These are phyloP conservation scores for Penicillium polonicum DNA, from an alignment of 2,329 filamentous ascomycete species.

Conservation along the genomic window DNA sequence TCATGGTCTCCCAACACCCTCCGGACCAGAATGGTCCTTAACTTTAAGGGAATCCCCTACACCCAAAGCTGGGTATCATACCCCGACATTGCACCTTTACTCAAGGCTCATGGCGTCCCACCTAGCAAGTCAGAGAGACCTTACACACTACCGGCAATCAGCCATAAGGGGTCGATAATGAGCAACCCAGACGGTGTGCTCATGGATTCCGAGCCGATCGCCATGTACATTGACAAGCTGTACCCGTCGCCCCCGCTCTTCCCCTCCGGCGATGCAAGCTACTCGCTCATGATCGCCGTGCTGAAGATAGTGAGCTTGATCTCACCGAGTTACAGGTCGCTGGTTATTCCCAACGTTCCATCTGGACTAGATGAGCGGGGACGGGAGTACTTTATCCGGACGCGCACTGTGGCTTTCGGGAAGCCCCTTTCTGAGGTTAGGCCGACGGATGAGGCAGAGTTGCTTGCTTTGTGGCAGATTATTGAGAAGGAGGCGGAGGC, in stretches of 20 bases:
- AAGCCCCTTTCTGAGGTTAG: conserved; percentile 32
- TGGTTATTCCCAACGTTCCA: conserved; percentile 28
- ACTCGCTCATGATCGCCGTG: conserved; percentile 30
- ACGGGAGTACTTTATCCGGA: conserved; percentile 32
- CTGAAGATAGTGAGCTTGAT: conserved; percentile 6
- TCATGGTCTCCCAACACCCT: conserved; percentile 34
- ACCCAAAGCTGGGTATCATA: conserved; percentile 29
- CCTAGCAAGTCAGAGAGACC: conserved; percentile 17
- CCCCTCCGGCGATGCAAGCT: conserved; percentile 36
- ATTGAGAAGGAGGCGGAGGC: conserved; percentile 21
- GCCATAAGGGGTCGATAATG: conserved; percentile 26
- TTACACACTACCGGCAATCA: conserved; percentile 38
- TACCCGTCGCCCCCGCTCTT: conserved; percentile 34
- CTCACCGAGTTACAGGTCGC: background rate
- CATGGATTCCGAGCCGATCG: conserved; percentile 37
- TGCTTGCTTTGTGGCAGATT: conserved; percentile 20
- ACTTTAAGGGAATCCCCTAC: conserved; percentile 31
- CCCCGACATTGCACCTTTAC: conserved; percentile 31
- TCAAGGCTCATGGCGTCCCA: conserved; percentile 24
- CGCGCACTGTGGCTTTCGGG: conserved; percentile 28
- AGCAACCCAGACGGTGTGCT: conserved; percentile 29
- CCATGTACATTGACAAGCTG: conserved; percentile 31
- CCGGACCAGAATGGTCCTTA: conserved; percentile 26
- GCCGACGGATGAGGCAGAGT: conserved; percentile 22
- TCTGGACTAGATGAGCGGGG: conserved; percentile 30